These are phyloP conservation scores for Leucaena leucocephala DNA, from an alignment of 306 rosid genomes.

Conservation along the genomic window DNA sequence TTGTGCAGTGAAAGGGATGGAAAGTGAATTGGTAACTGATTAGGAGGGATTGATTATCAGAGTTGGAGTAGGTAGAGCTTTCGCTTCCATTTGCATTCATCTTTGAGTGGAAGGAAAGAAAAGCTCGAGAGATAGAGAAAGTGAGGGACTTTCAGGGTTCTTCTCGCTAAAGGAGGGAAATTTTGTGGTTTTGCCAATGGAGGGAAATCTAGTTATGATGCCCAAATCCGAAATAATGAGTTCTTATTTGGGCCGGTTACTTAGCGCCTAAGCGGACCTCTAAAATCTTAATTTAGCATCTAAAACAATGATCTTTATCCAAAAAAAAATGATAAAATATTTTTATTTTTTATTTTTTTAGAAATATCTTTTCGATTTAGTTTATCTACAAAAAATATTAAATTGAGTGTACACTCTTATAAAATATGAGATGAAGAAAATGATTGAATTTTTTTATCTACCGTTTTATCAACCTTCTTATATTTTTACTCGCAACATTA, in stretches of 20 bases:
- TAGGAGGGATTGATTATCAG: conserved; percentile 55
- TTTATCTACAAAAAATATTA: background rate
- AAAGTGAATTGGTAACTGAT: conserved; percentile 65
- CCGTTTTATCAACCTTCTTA: too few relatives aligned
- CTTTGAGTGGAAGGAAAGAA: conserved; percentile 22
- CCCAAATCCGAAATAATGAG: background rate
- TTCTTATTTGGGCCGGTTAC: background rate
- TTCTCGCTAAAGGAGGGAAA: conserved; percentile 2
- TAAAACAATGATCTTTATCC: too few relatives aligned
- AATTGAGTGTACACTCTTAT: background rate
- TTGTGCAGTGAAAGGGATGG: conserved; percentile 59
- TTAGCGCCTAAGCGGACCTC: background rate
- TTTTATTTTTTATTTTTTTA: too few relatives aligned
- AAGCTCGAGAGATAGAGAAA: background rate
- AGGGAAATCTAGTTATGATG: background rate
- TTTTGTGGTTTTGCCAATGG: background rate
- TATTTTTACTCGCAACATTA: too few relatives aligned
- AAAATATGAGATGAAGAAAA: background rate
- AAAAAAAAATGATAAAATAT: too few relatives aligned
- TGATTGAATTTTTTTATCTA: background rate
- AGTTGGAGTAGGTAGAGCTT: conserved; percentile 46
- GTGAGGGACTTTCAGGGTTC: background rate
- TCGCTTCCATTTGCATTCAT: conserved; percentile 61
- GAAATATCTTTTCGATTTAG: background rate
- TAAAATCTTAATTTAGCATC: too few relatives aligned